phyloP scores from a whole-genome alignment of 768 basidiomycete species.

The Tephrocybe rancida region DNA sequence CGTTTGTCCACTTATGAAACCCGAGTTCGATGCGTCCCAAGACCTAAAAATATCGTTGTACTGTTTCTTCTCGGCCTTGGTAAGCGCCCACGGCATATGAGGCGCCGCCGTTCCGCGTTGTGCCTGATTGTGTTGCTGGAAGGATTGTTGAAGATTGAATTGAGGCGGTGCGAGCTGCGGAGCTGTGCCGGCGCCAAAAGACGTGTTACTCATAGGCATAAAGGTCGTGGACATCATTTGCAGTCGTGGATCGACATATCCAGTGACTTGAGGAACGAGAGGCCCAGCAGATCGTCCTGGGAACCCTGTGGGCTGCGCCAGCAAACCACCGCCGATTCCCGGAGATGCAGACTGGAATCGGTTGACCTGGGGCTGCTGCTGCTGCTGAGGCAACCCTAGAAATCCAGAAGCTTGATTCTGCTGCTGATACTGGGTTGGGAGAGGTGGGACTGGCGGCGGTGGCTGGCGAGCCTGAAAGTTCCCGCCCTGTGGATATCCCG shows the following conservation, averaged over 20 bases:
- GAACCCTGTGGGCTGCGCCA: slow-evolving; percentile 64
- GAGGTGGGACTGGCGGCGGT: slow-evolving; percentile 60
- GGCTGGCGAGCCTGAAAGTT: slow-evolving; percentile 40
- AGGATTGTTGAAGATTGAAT: slow-evolving; percentile 76
- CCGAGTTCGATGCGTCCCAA: slow-evolving; percentile 84
- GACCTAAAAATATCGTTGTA: slow-evolving; percentile 96
- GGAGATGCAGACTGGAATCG: slow-evolving; percentile 63
- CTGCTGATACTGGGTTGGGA: slow-evolving; percentile 64
- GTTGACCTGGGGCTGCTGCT: slow-evolving; percentile 40
- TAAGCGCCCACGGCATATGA: slow-evolving; percentile 84
- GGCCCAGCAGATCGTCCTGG: slow-evolving; percentile 40
- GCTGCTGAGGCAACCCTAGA: slow-evolving; percentile 40
- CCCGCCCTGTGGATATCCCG: slow-evolving; percentile 46
- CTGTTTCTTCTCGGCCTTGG: slow-evolving; percentile 91
- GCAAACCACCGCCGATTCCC: slow-evolving; percentile 44
- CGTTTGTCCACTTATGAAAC: slow-evolving; percentile 84
- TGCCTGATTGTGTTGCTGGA: slow-evolving; percentile 85
- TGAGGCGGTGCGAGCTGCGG: slow-evolving; percentile 73
- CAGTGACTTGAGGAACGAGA: slow-evolving; percentile 76
- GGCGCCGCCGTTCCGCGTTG: slow-evolving; percentile 66
- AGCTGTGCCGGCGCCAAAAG: slow-evolving; percentile 57
- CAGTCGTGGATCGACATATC: slow-evolving; percentile 80
- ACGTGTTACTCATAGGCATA: slow-evolving; percentile 75
- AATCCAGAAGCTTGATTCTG: slow-evolving; percentile 44
- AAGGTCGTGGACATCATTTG: slow-evolving; percentile 91